Evolutionary conservation across 352 stramenopile genomes (phyloP), one percentile per base, ranked within the genome.

Genomic region (Phytophthora tentaculata): DNA sequence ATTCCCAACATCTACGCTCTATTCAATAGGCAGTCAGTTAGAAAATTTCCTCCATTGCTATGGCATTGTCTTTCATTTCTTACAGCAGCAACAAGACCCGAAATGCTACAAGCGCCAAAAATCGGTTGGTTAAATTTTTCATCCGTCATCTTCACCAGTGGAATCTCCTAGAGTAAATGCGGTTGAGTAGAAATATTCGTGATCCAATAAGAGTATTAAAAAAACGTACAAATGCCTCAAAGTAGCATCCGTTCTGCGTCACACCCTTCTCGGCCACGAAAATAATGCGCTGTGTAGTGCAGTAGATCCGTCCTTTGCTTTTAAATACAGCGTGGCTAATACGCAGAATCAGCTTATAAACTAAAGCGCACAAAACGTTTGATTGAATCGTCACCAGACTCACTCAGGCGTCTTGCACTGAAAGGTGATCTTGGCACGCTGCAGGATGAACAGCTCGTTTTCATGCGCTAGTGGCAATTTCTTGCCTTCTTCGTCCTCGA

Each of bases 71-170:
- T 19, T 20, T 35, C 14, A 14, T 23, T 55, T 14, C 77, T 32
- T 73, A 94, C 85, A 29, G 75, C 57, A 20, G 78, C 64, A 35
- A 93, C 85, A 56, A 92, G 62, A 1, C 89, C 89, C 16, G 84
- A 91, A 58, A 96, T 86, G 69, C 92, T 97, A 58, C 91, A 96
- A 20, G 89, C 86, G 13, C 89, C 89, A 53, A 96, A 96, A 58
- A 96, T 96, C 35, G 89, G 89, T 64, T 97, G 89, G 64, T 96
- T 97, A 55, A 97, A 97, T 64, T 96, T 97, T 52, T 96, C 87
- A 32, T 93, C 80, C 20, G 79, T 83, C 77, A 96, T 93, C n/a
- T 84, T 77, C 19, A 70, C 62, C 14, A 97, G 74, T 24, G 86
- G 87, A 12, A 96, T 83, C 73, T 95, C 83, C 85, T 93, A 45